Percentiles rank a stretch among this genome's conserved stretches.
Conservation (phyloP, 495 filamentous ascomycete genomes). For the Aspergillus bertholletiae region DNA sequence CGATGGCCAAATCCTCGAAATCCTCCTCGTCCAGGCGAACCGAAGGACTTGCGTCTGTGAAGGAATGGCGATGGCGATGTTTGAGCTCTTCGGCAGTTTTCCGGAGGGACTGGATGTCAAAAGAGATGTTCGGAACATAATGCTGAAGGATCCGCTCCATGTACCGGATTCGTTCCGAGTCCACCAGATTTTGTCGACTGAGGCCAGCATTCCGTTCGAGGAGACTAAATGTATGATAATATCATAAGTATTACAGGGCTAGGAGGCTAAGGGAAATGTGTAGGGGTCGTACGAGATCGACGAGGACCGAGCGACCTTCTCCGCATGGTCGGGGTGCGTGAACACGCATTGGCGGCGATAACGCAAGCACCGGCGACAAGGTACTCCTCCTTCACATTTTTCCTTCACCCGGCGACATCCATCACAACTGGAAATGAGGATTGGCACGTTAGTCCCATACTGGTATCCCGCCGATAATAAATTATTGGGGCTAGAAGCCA, state of each 20-base stretch:
- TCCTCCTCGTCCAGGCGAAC: conserved; percentile 36
- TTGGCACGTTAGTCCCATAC: no score
- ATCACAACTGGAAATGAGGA: conserved; percentile 33
- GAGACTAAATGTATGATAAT: conserved; percentile 18
- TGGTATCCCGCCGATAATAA: no score
- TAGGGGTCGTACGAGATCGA: conserved; percentile 33
- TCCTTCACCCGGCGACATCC: conserved; percentile 48
- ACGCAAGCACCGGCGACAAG: conserved; percentile 45
- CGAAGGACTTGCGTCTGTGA: conserved; percentile 30
- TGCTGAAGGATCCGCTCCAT: conserved; percentile 44
- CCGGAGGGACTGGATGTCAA: conserved; percentile 42
- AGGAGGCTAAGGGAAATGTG: background rate
- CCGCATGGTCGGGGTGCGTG: conserved; percentile 38
- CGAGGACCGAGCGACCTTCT: conserved; percentile 32
- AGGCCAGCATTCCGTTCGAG: conserved; percentile 34
- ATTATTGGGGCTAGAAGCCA: background rate
- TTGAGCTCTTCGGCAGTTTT: conserved; percentile 39
- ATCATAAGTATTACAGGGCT: background rate
- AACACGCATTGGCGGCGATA: conserved; percentile 49
- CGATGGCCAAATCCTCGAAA: conserved; percentile 40
- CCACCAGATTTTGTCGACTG: conserved; percentile 40
- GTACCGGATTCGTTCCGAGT: conserved; percentile 39
- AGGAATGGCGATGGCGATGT: conserved; percentile 33
- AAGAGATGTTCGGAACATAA: conserved; percentile 40
- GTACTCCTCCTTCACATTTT: conserved; percentile 51